Base-by-base conservation (phyloP, 352 stramenopile genomes). In the Pythium apleroticum region DNA sequence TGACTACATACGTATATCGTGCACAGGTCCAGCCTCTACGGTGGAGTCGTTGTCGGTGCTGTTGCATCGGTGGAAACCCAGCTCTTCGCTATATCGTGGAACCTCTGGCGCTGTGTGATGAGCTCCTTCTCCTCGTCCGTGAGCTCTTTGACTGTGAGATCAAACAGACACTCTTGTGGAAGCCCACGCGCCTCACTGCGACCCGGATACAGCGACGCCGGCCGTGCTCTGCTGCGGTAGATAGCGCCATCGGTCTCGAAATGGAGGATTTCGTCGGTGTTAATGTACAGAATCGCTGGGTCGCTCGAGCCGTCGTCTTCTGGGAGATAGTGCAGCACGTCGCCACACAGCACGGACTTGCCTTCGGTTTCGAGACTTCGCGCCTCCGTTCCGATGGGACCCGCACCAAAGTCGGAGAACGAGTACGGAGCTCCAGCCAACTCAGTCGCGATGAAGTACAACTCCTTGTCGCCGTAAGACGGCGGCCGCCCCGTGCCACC, bases 391-490 rank as follows among this genome's bases (percentile, higher is more conserved):
- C 78, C 83, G 24, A 84, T 74, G 5, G 73, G 57, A 7, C 81
- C 84, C 4, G 88, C 77, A 17, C 71, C 84, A 52, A 77, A 86
- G 50, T 89, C 75, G 0, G 81, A 90, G 54, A 91, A 88, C 2
- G 72, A 57, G 60, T 88, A 91, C 59, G 78, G 61, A 3, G 81
- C 84, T 66, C 90, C 81, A 0, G 84, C 78, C 3, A 92, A 61
- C 45, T 92, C 84, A 49, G 59, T 76, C 0, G 84, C 81, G 7
- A 89, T 53, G 53, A 88, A 89, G 59, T 86, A 92, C n/a, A 90
- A 64, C 55, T 92, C 84, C 57, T 92, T 92, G 56, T 90, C 84
- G 3, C 84, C 81, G 43, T 89, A 89, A 8, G 73, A 82, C 15
- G 75, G 76, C 27, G 76, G 76, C 0, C 64, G 66, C 3, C 12